Conservation (phyloP, 345 rosid genomes). For the Salix koriyanagi region DNA sequence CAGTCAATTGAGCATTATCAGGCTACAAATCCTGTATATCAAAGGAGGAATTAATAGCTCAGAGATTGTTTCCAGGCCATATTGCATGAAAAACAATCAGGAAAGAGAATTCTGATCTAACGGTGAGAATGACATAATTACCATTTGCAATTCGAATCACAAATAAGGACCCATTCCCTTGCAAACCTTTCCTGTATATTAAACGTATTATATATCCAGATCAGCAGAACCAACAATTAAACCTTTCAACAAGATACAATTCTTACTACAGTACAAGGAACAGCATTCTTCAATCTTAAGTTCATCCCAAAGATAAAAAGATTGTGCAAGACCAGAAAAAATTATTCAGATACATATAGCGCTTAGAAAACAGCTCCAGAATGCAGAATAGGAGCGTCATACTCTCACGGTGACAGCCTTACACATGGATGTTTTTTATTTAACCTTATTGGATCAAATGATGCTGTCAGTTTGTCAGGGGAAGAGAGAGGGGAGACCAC, state of each 20-base stretch:
- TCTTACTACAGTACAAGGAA: neutral
- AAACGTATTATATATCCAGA: neutral
- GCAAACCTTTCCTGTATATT: neutral
- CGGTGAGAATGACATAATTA: neutral
- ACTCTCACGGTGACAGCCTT: neutral
- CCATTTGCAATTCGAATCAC: neutral
- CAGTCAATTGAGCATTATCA: conserved; percentile 19
- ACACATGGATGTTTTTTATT: neutral
- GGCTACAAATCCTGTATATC: conserved; percentile 17
- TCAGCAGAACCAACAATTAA: neutral
- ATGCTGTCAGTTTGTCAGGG: neutral
- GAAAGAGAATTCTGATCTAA: neutral
- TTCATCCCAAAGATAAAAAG: neutral
- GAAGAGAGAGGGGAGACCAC: neutral
- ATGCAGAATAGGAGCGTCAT: neutral
- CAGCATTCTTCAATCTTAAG: neutral
- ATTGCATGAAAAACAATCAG: neutral
- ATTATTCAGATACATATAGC: neutral
- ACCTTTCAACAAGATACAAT: neutral
- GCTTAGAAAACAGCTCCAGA: neutral
- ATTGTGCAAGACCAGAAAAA: neutral
- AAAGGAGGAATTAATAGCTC: neutral
- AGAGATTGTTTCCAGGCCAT: neutral
- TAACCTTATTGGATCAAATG: neutral
- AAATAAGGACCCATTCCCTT: neutral